Base-by-base conservation (phyloP, 441 rosid genomes). In the Hura crepitans region DNA sequence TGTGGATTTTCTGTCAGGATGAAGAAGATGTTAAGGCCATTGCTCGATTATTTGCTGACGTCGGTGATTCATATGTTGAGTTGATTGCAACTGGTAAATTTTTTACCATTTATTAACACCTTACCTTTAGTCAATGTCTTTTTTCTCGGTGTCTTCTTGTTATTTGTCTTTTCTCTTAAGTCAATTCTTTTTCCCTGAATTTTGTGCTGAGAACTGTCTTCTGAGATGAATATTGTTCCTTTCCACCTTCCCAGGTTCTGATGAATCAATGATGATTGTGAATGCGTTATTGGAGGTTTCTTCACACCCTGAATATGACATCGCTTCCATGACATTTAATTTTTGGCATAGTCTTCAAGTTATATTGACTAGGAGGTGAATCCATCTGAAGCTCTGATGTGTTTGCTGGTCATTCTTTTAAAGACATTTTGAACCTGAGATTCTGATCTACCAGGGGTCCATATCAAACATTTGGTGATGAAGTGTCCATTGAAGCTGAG, bases 321-420 rank as follows among this genome's bases (percentile, higher is more conserved):
- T 96, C 84, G 97, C 98, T 79, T 96, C 97, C 22, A 96, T 96
- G 99, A 96, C 99, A 23, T 96, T 93, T 75, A 96, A 96, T 79
- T 96, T 93, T 83, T 96, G 99, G 99, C 99, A 96, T 77, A 91
- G 85, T 86, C 99, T 96, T 85, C 99, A 96, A 82, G 83, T 85
- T 75, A 78, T 83, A 61, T 83, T 96, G 89, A 91, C 89, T 54
- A 87, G 81, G 82, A 89, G 98, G 99, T 92, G 80, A 82, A 71
- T 73, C 62, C 66, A 72, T 59, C 37, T 39, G 42, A 70, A 73
- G 62, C 57, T 71, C 61, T 71, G 51, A 47, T 63, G 57, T 50
- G 58, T 57, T 73, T 70, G 8, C 31, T 75, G 27, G 47, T 68
- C 58, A 31, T 69, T 72, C 49, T 45, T 46, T 67, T 31, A 28